Percentiles rank a stretch among this genome's conserved stretches.
Evolutionary conservation across 257 asterid genomes (phyloP).

Genomic region (Solanum corneliomulleri): DNA sequence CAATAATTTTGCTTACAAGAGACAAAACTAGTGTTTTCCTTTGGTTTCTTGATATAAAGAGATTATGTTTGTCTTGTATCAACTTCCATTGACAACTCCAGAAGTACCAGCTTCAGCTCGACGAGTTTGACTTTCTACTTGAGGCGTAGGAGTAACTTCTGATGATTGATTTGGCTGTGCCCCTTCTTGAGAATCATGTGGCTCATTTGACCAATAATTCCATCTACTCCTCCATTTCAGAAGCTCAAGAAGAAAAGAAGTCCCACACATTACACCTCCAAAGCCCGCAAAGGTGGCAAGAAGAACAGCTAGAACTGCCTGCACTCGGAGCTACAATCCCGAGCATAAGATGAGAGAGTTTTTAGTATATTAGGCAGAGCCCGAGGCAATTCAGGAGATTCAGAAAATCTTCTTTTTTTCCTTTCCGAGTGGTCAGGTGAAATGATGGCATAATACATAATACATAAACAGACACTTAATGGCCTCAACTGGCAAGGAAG

Average conservation of each 20-base stretch:
- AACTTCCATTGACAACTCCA: constrained; percentile 14
- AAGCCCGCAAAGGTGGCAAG: constrained; percentile 81
- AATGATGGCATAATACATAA: neutral
- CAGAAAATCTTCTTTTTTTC: neutral
- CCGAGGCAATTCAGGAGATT: neutral
- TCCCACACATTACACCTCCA: constrained; percentile 84
- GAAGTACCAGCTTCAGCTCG: constrained; percentile 15
- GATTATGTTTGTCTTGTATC: neutral
- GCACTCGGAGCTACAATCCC: constrained; percentile 51
- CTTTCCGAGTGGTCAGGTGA: neutral
- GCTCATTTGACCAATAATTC: constrained; percentile 21
- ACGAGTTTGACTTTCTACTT: constrained; percentile 13
- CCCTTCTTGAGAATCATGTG: constrained; percentile 12
- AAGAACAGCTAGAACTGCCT: constrained; percentile 62
- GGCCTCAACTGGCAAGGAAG: neutral
- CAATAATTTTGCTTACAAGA: neutral
- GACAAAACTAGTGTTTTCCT: neutral
- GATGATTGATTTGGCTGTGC: constrained; percentile 22
- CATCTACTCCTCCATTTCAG: constrained; percentile 42
- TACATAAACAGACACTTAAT: neutral
- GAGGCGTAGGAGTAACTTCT: constrained; percentile 17
- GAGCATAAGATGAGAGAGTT: neutral
- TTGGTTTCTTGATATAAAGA: neutral
- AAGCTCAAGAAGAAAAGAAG: constrained; percentile 51
- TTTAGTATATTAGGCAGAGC: constrained; percentile 1